Percentiles rank a stretch among this genome's conserved stretches.
Conservation (phyloP, 257 asterid genomes). For the Echites panduratus region DNA sequence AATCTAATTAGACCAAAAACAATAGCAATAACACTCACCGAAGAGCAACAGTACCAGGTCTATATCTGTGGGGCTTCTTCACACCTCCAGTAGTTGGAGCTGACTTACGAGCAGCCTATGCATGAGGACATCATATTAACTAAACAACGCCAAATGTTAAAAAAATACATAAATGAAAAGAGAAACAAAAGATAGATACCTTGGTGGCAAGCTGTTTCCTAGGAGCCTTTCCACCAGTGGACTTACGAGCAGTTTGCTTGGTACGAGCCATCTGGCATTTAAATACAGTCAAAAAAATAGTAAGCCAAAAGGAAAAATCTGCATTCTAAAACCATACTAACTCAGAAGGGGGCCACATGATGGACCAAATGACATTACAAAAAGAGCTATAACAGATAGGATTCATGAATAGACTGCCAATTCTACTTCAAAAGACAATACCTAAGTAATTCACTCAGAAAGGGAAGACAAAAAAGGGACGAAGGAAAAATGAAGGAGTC, state of each 20-base stretch:
- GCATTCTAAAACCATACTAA: not conserved
- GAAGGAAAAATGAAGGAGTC: not conserved
- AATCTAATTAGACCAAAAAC: not conserved
- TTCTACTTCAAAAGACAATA: not conserved
- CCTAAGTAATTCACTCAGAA: too few relatives aligned
- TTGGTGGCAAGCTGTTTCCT: conserved; percentile 74
- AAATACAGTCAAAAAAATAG: not conserved
- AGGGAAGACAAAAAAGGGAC: not conserved
- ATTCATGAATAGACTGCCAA: not conserved
- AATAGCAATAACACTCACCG: conserved; percentile 25
- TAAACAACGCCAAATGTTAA: not conserved
- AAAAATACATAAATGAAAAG: too few relatives aligned
- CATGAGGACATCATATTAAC: not conserved
- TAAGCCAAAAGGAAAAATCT: not conserved
- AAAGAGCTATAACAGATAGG: not conserved
- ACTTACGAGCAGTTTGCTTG: conserved; percentile 76
- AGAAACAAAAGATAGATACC: conserved; percentile 19
- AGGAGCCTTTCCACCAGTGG: conserved; percentile 78
- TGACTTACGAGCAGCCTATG: conserved; percentile 74
- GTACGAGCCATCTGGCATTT: conserved; percentile 59
- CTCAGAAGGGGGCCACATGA: not conserved
- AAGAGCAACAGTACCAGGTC: conserved; percentile 81
- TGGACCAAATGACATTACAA: not conserved
- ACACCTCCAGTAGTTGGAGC: conserved; percentile 84
- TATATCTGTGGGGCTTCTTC: conserved; percentile 70